Evolutionary conservation across 2,329 filamentous ascomycete species (phyloP).

Genomic region (Colletotrichum sp.): DNA sequence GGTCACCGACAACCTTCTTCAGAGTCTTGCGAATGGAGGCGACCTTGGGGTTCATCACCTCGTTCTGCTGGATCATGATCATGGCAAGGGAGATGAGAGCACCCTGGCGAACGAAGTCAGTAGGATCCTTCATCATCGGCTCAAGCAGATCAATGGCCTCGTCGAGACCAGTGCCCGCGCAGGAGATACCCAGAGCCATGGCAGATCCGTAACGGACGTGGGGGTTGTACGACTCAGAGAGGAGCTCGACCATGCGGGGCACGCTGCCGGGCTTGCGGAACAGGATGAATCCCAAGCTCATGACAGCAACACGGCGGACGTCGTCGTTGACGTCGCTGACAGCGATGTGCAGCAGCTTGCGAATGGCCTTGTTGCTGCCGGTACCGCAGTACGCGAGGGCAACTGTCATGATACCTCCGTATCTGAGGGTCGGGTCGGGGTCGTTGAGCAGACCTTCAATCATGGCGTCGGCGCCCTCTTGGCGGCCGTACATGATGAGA

Average conservation of each 20-base stretch:
- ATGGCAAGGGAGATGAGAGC: slow-evolving; percentile 93
- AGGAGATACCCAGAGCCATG: slow-evolving; percentile 98
- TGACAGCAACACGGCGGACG: slow-evolving; percentile 92
- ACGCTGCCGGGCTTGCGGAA: slow-evolving; percentile 98
- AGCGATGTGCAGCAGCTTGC: slow-evolving; percentile 92
- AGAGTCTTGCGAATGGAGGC: slow-evolving; percentile 88
- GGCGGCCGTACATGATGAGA: slow-evolving; percentile 95
- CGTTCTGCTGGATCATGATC: slow-evolving; percentile 99
- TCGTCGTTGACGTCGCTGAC: slow-evolving; percentile 99
- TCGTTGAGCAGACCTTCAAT: slow-evolving; percentile 94
- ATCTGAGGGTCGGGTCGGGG: slow-evolving; percentile 90
- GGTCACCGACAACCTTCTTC: slow-evolving; percentile 90
- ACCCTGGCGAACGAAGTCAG: slow-evolving; percentile 97
- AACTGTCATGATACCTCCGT: slow-evolving; percentile 98
- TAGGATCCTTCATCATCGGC: slow-evolving; percentile 99
- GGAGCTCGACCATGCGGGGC: slow-evolving; percentile 96
- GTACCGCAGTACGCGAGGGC: slow-evolving; percentile 97
- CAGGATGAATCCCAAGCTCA: slow-evolving; percentile 97
- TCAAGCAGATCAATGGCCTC: slow-evolving; percentile 97
- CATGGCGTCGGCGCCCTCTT: slow-evolving; percentile 92
- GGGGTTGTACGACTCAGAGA: slow-evolving; percentile 98
- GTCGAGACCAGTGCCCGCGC: slow-evolving; percentile 92
- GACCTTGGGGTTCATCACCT: slow-evolving; percentile 98
- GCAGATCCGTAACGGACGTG: slow-evolving; percentile 97
- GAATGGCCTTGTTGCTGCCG: slow-evolving; percentile 97